A percentile compares a stretch with the other conserved stretches of the same genome.
Evolutionary conservation across 495 filamentous ascomycete species (phyloP).

Genomic region (Penicillium cosmopolitanum): DNA sequence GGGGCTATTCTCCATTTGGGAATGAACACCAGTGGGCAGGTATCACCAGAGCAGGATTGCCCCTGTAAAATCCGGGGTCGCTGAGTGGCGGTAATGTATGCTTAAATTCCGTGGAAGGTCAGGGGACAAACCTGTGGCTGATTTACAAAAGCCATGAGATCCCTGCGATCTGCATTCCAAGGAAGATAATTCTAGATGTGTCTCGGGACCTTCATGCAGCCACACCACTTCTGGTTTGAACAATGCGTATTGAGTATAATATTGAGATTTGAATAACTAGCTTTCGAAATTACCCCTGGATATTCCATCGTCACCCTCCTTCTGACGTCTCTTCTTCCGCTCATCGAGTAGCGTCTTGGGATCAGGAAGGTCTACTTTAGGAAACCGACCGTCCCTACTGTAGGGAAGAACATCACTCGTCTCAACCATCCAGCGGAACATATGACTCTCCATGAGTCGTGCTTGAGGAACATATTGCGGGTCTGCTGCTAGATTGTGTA

Average conservation of each 20-base stretch:
- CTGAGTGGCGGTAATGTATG: constrained; percentile 2
- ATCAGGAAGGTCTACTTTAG: constrained; percentile 21
- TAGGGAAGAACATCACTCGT: constrained; percentile 25
- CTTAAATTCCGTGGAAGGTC: background rate
- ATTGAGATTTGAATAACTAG: background rate
- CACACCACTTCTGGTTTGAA: background rate
- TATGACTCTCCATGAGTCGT: constrained; percentile 22
- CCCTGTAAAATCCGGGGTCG: constrained; percentile 1
- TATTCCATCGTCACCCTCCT: background rate
- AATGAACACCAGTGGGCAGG: background rate
- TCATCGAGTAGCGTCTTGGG: constrained; percentile 7
- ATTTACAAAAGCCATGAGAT: background rate
- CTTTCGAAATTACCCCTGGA: background rate
- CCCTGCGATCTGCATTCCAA: background rate
- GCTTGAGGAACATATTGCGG: constrained; percentile 13
- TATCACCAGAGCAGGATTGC: background rate
- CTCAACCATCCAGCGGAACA: constrained; percentile 27
- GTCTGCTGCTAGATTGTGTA: constrained; percentile 28
- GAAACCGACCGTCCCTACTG: constrained; percentile 25
- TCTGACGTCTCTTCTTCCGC: background rate
- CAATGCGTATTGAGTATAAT: background rate
- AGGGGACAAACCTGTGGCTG: background rate
- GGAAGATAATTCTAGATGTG: background rate
- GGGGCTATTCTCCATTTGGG: constrained; percentile 11
- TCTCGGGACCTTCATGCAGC: background rate